These are phyloP conservation scores for Globisporangium rhizosaccharum DNA, from an alignment of 352 stramenopile genomes.

Conservation along the genomic window DNA sequence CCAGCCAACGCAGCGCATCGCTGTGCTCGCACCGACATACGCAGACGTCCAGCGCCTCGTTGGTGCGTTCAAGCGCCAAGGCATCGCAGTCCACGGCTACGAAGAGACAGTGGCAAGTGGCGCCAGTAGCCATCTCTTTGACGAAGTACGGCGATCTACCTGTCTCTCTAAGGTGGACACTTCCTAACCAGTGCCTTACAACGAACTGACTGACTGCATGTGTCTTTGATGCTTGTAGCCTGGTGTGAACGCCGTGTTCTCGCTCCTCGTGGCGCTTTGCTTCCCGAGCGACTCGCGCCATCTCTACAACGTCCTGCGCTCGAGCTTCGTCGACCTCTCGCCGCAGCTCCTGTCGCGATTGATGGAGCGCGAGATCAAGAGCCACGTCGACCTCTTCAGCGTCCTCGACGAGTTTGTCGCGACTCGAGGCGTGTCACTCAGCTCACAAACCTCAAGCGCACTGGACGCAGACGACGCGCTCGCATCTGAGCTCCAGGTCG, in stretches of 20 bases:
- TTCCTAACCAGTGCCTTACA: background rate
- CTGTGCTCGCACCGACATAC: conserved; percentile 33
- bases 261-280: conserved; percentile 57
- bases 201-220: background rate
- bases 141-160: conserved; percentile 13
- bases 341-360: conserved; percentile 47
- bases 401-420: conserved; percentile 51
- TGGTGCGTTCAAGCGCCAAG: conserved; percentile 27
- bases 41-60: conserved; percentile 32
- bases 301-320: conserved; percentile 75
- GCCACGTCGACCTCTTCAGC: conserved; percentile 38
- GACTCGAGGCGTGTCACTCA: conserved; percentile 20
- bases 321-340: conserved; percentile 52
- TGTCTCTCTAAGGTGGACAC: no score
- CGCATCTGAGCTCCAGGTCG: conserved; percentile 4
- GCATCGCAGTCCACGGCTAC: conserved; percentile 20
- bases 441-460: background rate
- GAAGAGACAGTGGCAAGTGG: background rate
- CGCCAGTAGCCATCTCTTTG: conserved; percentile 15
- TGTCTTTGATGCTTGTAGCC: conserved; percentile 17
- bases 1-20: conserved; percentile 11
- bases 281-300: conserved; percentile 65
- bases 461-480: background rate
- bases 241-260: conserved; percentile 56
- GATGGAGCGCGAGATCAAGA: conserved; percentile 58